Base-by-base conservation (phyloP, 2,329 filamentous ascomycete genomes). In the Coniochaeta sp. region DNA sequence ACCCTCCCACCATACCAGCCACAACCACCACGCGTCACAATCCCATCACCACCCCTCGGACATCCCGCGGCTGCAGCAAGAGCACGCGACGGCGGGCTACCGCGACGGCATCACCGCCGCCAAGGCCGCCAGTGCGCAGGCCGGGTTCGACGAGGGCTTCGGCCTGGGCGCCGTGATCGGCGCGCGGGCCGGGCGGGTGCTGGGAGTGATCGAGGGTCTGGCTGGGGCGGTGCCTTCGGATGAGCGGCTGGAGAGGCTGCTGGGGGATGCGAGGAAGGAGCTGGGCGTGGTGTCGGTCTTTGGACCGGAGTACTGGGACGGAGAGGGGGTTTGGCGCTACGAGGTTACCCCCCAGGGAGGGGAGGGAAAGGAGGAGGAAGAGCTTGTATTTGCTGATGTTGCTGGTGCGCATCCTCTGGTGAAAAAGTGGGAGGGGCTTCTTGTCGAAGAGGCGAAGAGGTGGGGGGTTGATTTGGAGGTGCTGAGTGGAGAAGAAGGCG, bases 71-170 rank as follows among this genome's bases (percentile, higher is more conserved):
- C 81, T 96, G 17, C 86, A 89, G 67, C 82, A 85, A 47, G 87
- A 89, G 59, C 91, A 96, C 72, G 83, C 86, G 58, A 97, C 90
- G 8, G 87, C 90, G 42, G 95, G 95, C 22, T 98, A 98, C 75
- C 88, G 93, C 61, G 93, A 97, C 68, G 95, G 93, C 52, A 83
- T 98, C 58, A 82, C 88, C 0, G 78, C 78, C 3, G 89, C 89
- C 34, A 98, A 98, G 72, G 83, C 84, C 28, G 76, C 81, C 55
- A 89, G 86, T 67, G 85, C 97, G 28, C 95, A 99, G 74, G 80
- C 81, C 16, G 93, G 93, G 0, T 98, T 99, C 70, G 95, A 99
- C 71, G 90, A 93, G 64, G 93, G 93, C 0, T 98, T 92, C 71
- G 81, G 86, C 16, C 79, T 98, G 0, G 95, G 95, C 14, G 93